Base-by-base conservation (phyloP, 139 green algal genomes). In the Raphidocelis subcapitata region DNA sequence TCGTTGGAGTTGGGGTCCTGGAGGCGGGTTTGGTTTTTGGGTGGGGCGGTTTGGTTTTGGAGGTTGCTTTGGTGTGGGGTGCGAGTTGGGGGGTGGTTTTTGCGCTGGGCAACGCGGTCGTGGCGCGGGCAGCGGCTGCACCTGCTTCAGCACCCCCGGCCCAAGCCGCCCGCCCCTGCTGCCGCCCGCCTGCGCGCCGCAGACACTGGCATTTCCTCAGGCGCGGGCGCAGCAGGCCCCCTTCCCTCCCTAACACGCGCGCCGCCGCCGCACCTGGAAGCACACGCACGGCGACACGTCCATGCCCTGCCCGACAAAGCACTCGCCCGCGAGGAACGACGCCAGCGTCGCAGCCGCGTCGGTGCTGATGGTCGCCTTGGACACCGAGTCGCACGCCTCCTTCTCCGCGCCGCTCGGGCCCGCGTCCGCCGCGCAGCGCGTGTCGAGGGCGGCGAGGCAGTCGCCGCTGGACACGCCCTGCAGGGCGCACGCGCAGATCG, bases 1-100 rank as follows among this genome's bases (percentile, higher is more conserved):
- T 78, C 72, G 36, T 64, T 78, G 37, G 47, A 32, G 16, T 65
- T n/a, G 23, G 69, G 47, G 61, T 77, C 69, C 70, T 77, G 70
- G 60, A 63, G 41, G 41, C 8, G 41, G 41, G 12, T 49, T 49
- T 20, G 41, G 41, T 8, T 49, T 8, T 12, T 20, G 12, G 41
- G 41, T 12, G 12, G 41, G 41, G 41, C 8, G 41, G 12, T 20
- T 12, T 8, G 41, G 41, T 49, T 8, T 49, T 49, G 8, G 8
- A 12, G 41, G 41, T 8, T 8, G 41, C 41, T 8, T 12, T 20
- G 41, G 41, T 49, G 41, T 49, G 41, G 12, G 8, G 41, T 49
- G 8, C 8, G 41, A 49, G 41, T 8, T 8, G 8, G 8, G 41
- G 41, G 12, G 41, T 49, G 12, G 41, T 8, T 12, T 49, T 49